Percentiles rank a stretch among this genome's conserved stretches.
Conservation (phyloP, 2,329 filamentous ascomycete genomes). For the Leptographium flavum region DNA sequence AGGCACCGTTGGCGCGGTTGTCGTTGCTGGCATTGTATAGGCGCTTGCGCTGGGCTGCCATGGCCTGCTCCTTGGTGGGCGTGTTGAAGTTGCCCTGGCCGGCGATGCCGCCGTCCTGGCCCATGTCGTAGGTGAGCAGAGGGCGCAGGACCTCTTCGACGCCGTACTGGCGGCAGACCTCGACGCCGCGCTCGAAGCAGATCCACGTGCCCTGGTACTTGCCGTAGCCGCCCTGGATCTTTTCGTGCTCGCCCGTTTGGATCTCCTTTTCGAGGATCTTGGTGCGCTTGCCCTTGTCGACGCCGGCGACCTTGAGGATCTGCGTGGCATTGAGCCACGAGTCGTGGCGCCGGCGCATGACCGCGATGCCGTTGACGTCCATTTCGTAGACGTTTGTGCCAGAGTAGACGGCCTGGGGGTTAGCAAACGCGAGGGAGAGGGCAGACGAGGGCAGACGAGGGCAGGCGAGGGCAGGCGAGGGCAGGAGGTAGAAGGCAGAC, state of each 20-base stretch:
- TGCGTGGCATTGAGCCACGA: slow-evolving; percentile 97
- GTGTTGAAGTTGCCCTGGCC: slow-evolving; percentile 73
- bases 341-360: slow-evolving; percentile 91
- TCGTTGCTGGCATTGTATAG: slow-evolving; percentile 71
- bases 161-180: slow-evolving; percentile 72
- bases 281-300: slow-evolving; percentile 94
- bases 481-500: slow-evolving; percentile 10
- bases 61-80: slow-evolving; percentile 95
- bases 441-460: too few relatives aligned
- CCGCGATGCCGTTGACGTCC: slow-evolving; percentile 84
- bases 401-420: slow-evolving; percentile 65
- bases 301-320: slow-evolving; percentile 91
- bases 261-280: slow-evolving; percentile 98
- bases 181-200: slow-evolving; percentile 77
- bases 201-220: slow-evolving; percentile 99
- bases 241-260: slow-evolving; percentile 89
- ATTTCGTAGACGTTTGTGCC: slow-evolving; percentile 96
- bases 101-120: slow-evolving; percentile 56
- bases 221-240: slow-evolving; percentile 94
- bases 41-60: slow-evolving; percentile 87
- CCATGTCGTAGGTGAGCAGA: slow-evolving; percentile 68
- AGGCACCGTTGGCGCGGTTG: slow-evolving; percentile 46
- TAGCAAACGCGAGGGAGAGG: too few relatives aligned
- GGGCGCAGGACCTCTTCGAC: slow-evolving; percentile 66
- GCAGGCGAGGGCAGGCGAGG: too few relatives aligned